Percentiles rank a stretch among this genome's conserved stretches.
These are phyloP conservation scores for Fragaria nilgerrensis DNA, from an alignment of 306 rosid genomes.

Conservation along the genomic window DNA sequence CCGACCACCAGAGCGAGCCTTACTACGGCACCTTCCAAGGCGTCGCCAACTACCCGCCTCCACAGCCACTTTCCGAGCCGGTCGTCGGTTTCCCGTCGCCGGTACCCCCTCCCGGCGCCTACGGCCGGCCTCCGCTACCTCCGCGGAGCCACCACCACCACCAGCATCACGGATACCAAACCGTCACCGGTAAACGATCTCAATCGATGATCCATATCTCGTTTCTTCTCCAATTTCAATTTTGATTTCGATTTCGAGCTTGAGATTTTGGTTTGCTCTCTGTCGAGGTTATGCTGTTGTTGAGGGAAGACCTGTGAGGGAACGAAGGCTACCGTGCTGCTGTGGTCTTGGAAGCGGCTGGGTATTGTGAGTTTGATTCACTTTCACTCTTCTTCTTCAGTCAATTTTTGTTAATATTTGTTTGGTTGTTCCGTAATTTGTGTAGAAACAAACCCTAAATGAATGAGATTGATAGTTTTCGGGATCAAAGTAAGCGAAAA, in stretches of 20 bases:
- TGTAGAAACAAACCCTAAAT: not conserved
- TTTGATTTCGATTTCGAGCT: not conserved
- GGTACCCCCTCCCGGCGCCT: slow-evolving; percentile 25
- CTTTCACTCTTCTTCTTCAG: not conserved
- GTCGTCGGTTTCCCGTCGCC: slow-evolving; percentile 55
- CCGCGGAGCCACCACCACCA: slow-evolving; percentile 32
- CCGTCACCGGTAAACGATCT: slow-evolving; percentile 41
- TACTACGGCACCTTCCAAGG: slow-evolving; percentile 90
- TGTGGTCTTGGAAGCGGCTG: slow-evolving; percentile 82
- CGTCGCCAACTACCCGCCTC: slow-evolving; percentile 64
- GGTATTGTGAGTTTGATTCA: slow-evolving; percentile 62
- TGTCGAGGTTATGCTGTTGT: slow-evolving; percentile 53
- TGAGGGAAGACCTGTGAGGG: slow-evolving; percentile 54
- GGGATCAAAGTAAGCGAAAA: not conserved
- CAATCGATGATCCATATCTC: not conserved
- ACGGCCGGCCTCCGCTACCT: slow-evolving; percentile 29
- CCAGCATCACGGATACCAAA: slow-evolving; percentile 36
- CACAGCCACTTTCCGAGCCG: slow-evolving; percentile 35
- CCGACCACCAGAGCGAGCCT: slow-evolving; percentile 39
- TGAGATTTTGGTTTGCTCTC: not conserved
- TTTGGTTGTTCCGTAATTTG: not conserved
- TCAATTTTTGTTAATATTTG: not conserved
- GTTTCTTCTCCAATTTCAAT: not conserved
- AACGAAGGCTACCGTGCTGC: slow-evolving; percentile 64
- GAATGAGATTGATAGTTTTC: not conserved